These are phyloP conservation scores for Tetrapisispora arboricola DNA, from an alignment of 805 yeast genomes.

Conservation along the genomic window DNA sequence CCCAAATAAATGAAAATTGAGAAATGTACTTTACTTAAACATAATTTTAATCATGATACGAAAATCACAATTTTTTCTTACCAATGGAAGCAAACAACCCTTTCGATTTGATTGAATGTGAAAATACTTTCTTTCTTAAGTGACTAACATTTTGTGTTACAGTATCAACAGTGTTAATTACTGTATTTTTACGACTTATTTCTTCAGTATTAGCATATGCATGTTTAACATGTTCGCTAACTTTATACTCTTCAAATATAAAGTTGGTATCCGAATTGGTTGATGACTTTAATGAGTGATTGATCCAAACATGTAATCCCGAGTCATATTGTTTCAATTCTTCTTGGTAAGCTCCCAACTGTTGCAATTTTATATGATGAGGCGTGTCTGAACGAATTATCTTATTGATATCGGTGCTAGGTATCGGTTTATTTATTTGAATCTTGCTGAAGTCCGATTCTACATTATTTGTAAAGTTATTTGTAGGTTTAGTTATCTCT, in stretches of 20 bases:
- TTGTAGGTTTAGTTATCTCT: background rate
- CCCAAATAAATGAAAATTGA: background rate
- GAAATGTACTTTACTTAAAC: background rate
- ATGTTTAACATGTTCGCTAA: constrained; percentile 43
- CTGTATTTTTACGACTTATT: constrained; percentile 29
- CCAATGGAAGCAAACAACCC: constrained; percentile 45
- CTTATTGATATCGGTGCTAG: constrained; percentile 34
- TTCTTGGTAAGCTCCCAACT: constrained; percentile 25
- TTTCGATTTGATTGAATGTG: constrained; percentile 38
- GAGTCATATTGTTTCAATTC: constrained; percentile 38
- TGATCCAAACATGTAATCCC: constrained; percentile 50
- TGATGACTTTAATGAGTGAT: constrained; percentile 25
- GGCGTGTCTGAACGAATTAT: constrained; percentile 24
- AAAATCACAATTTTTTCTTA: constrained; percentile 32
- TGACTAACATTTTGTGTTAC: constrained; percentile 40
- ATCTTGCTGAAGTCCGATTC: constrained; percentile 16
- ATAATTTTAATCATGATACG: background rate
- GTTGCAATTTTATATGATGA: constrained; percentile 18
- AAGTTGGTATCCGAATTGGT: constrained; percentile 24
- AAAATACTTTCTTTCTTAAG: constrained; percentile 40
- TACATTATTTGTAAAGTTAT: background rate
- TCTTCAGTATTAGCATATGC: constrained; percentile 58
- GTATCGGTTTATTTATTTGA: constrained; percentile 31
- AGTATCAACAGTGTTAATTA: constrained; percentile 32
- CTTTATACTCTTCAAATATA: constrained; percentile 31